Base-by-base conservation (phyloP, 768 basidiomycete species). In the Suillus lakei region DNA sequence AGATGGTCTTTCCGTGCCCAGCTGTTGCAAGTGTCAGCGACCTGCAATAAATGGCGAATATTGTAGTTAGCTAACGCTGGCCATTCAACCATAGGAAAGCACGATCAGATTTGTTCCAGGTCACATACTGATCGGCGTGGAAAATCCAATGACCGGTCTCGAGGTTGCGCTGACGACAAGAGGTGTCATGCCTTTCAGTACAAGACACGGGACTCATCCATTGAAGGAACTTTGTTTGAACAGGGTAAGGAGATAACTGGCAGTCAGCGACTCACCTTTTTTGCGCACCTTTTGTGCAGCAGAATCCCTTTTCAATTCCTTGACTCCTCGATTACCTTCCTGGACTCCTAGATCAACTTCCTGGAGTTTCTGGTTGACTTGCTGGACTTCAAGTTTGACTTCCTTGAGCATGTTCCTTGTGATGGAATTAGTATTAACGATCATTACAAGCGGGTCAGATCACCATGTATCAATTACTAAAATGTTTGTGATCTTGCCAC, bases 141-240 rank as follows among this genome's bases (percentile, higher is more conserved):
- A 34, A n/a, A 55, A 55, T 55, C 54, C 54, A 55, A 21, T 12
- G n/a, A 55, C 54, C 54, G n/a, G 54, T 55, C 34, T 3, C 54
- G 1, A 0, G 2, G 32, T 23, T 55, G 12, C 54, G 54, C 54
- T 36, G 32, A 21, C 5, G 12, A 55, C 1, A 6, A 6, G 21
- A 55, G 21, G 0, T n/a, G n/a, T 13, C 34, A 2, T 55, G 54
- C 34, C 36, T 55, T 9, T 55, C 21, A 13, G 1, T 7, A 34
- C 54, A 55, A 55, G 5, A n/a, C 21, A 55, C 21, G 1, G 34
- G 54, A 0, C 4, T 55, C 54, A 55, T 55, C 54, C 54, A 55
- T 8, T 55, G 1, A 55, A 55, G 54, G 1, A 55, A 36, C n/a
- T 55, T 23, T 30, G 9, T 2, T 53, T 53, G 16, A 53, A 53